Conservation (phyloP, 129 eudicot species). For the Calendula officinalis region DNA sequence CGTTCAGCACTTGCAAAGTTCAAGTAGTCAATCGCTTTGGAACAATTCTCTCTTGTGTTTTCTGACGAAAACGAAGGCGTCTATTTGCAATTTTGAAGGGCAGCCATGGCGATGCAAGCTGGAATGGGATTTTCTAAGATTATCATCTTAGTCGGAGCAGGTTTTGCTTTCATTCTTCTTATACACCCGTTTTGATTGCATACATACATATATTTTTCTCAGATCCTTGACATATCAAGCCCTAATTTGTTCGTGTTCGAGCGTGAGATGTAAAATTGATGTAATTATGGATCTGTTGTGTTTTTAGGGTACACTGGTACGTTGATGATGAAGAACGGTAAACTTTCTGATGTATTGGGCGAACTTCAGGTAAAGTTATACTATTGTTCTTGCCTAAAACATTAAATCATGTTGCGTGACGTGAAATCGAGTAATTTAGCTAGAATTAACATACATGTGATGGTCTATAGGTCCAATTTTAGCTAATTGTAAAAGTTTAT, state of each 20-base stretch:
- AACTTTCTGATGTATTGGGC: conserved; percentile 67
- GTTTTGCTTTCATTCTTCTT: conserved; percentile 22
- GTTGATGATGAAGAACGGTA: conserved; percentile 60
- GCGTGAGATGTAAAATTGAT: not conserved
- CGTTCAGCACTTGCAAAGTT: not conserved
- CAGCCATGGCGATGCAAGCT: conserved; percentile 81
- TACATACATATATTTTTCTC: not conserved
- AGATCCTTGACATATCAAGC: not conserved
- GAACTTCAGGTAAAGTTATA: conserved; percentile 66
- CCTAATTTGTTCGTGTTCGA: conserved; percentile 11
- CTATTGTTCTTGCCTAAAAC: not conserved
- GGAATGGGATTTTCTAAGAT: conserved; percentile 76
- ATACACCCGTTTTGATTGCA: not conserved
- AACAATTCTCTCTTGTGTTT: conserved; percentile 11
- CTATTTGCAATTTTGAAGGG: conserved; percentile 8
- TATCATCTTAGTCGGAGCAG: conserved; percentile 76
- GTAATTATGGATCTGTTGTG: not conserved
- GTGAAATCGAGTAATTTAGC: not conserved
- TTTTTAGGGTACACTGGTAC: conserved; percentile 75
- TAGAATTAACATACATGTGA: not conserved
- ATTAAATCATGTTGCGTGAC: not conserved
- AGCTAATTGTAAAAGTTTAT: not conserved
- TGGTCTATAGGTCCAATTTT: not conserved
- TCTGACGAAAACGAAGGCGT: conserved; percentile 11
- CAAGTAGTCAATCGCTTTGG: conserved; percentile 4